A percentile compares a stretch with the other conserved stretches of the same genome.
These are phyloP conservation scores for Trichopus zeylanicus DNA, from an alignment of 116 monocot species.

Conservation along the genomic window DNA sequence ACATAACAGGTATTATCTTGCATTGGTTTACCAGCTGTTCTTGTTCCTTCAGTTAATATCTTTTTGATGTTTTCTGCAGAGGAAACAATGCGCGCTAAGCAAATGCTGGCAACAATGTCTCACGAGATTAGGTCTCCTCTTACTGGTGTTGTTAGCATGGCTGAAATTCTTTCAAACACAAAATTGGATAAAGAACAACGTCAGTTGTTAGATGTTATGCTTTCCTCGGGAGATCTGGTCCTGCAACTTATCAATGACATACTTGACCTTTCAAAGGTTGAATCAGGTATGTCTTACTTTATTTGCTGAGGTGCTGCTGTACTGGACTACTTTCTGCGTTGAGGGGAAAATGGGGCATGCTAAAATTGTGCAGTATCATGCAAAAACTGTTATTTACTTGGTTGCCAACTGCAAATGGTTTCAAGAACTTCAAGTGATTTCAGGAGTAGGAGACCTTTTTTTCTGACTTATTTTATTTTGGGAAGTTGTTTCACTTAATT, in stretches of 20 bases:
- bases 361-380: too few relatives aligned
- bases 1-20: conserved; percentile 41
- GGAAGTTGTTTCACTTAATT: too few relatives aligned
- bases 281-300: conserved; percentile 53
- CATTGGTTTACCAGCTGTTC: not conserved
- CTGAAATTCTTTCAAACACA: conserved; percentile 63
- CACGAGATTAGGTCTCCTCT: conserved; percentile 86
- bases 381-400: too few relatives aligned
- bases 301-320: too few relatives aligned
- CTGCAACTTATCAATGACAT: conserved; percentile 79
- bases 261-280: conserved; percentile 77
- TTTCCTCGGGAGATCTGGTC: conserved; percentile 76
- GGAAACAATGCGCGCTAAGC: conserved; percentile 83
- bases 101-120: conserved; percentile 84
- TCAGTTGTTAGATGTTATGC: conserved; percentile 63
- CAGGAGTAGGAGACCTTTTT: too few relatives aligned
- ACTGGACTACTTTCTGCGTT: too few relatives aligned
- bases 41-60: not conserved
- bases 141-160: conserved; percentile 72
- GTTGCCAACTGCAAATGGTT: too few relatives aligned
- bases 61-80: conserved; percentile 24
- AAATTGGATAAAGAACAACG: conserved; percentile 56
- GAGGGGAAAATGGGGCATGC: too few relatives aligned
- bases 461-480: too few relatives aligned
- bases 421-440: too few relatives aligned